Evolutionary conservation across 169 alveolate species (phyloP), one percentile per base, ranked within the genome.

Genomic region (Plasmodium gaboni): DNA sequence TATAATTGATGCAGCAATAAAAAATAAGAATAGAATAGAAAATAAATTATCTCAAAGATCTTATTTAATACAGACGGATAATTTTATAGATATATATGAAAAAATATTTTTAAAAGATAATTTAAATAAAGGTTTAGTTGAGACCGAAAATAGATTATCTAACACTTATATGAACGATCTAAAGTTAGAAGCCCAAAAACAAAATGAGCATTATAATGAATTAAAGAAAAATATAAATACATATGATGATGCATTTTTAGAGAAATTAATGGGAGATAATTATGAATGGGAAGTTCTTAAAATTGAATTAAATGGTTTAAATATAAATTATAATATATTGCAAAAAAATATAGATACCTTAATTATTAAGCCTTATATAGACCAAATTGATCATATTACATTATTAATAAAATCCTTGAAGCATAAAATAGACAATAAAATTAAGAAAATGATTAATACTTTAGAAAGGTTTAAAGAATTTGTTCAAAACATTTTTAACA

Each of bases 231-330:
- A 51, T 19, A 51, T 51, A 51, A 72, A 72, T 15, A 50, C 24
- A 2, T 53, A 51, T 22, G 55, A 42, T 50, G 85, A 51, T 24
- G 8, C 69, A 53, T 64, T 51, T 12, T 59, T 72, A 32, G 42
- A 13, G 24, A 53, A 51, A 72, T 26, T 72, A 72, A 38, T 38
- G 7, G 55, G 28, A 42, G 22, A 72, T 15, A 72, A 72, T 24
- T n/a, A 51, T 26, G 85, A 72, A 17, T 72, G 85, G 85, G 42
- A 32, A 17, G 55, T 9, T 38, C 51, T 60, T 22, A 72, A 72
- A 28, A 32, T 51, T 22, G 17, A 51, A 28, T 15, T 53, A 51
- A 7, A 26, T 59, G 32, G 17, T 51, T 38, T 72, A 51, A 53
- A 53, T 53, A 38, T 51, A 24, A 50, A 72, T 26, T 72, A 72